Conservation (phyloP, 192 early-diverging fungal genomes). For the Allomyces javanicus region DNA sequence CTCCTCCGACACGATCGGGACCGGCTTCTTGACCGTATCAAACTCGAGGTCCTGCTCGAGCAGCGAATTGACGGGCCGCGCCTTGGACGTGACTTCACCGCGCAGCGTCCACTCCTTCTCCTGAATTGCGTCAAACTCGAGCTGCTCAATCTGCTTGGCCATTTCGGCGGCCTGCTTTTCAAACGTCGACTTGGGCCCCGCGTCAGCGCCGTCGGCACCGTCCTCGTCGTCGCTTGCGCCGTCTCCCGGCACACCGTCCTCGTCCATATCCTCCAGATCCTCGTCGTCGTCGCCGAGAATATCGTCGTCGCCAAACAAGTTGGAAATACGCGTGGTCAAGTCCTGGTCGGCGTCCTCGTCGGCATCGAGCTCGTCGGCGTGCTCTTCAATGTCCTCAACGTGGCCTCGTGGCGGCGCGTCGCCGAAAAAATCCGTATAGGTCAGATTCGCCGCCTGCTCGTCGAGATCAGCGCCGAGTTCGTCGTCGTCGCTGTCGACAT, state of each 20-base stretch:
- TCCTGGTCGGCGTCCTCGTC: slow-evolving; percentile 42
- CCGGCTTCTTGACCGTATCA: slow-evolving; percentile 76
- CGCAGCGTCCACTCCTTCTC: slow-evolving; percentile 74
- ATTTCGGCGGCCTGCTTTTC: slow-evolving; percentile 57
- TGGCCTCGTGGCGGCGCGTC: slow-evolving; percentile 50
- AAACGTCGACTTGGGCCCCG: slow-evolving; percentile 38
- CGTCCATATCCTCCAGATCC: slow-evolving; percentile 12
- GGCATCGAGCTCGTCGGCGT: slow-evolving; percentile 26
- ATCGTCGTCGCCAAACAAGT: slow-evolving; percentile 19
- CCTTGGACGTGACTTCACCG: slow-evolving; percentile 61
- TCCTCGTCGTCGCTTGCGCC: slow-evolving; percentile 15
- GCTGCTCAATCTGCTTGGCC: slow-evolving; percentile 45
- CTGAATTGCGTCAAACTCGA: slow-evolving; percentile 73
- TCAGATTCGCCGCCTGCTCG: slow-evolving; percentile 22
- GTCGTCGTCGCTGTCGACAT: slow-evolving; percentile 12
- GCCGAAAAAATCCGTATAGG: slow-evolving; percentile 73
- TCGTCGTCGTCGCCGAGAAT: slow-evolving; percentile 47
- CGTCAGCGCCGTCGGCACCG: slow-evolving; percentile 4
- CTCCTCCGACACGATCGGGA: slow-evolving; percentile 87
- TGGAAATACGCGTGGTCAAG: not conserved
- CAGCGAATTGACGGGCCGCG: slow-evolving; percentile 80
- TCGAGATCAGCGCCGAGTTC: slow-evolving; percentile 20
- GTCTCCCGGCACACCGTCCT: slow-evolving; percentile 14
- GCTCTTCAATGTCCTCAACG: slow-evolving; percentile 30
- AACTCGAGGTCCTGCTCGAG: slow-evolving; percentile 84